A percentile compares a stretch with the other conserved stretches of the same genome.
Evolutionary conservation across 2,329 filamentous ascomycete genomes (phyloP).

Genomic region (Diplodia mutila): DNA sequence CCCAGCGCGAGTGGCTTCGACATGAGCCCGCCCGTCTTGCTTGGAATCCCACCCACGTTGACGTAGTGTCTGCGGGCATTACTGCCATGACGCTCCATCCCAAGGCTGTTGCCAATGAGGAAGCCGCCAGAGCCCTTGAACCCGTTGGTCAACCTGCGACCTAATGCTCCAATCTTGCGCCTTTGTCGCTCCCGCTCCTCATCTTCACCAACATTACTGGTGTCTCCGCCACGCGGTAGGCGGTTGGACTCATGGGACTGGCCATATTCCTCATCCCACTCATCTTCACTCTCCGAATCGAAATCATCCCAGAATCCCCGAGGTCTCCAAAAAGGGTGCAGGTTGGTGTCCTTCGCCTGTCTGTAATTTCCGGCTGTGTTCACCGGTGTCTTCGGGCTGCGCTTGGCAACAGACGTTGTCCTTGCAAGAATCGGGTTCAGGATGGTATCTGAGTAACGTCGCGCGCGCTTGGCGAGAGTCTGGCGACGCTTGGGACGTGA

Average conservation of each 20-base stretch:
- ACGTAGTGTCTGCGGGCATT: slow-evolving; percentile 49
- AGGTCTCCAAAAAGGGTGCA: slow-evolving; percentile 67
- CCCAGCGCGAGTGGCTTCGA: slow-evolving; percentile 1
- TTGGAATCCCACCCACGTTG: slow-evolving; percentile 14
- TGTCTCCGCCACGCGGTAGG: slow-evolving; percentile 52
- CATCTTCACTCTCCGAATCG: slow-evolving; percentile 43
- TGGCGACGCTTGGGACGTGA: slow-evolving; percentile 43
- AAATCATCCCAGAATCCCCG: slow-evolving; percentile 66
- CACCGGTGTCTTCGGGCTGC: slow-evolving; percentile 31
- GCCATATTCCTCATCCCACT: slow-evolving; percentile 34
- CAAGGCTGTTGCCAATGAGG: slow-evolving; percentile 60
- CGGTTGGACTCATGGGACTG: slow-evolving; percentile 23
- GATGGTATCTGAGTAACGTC: slow-evolving; percentile 51
- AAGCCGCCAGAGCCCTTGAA: slow-evolving; percentile 51
- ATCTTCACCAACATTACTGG: slow-evolving; percentile 43
- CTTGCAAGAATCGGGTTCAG: slow-evolving; percentile 47
- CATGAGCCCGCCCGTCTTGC: neutral
- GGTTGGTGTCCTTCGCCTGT: slow-evolving; percentile 47
- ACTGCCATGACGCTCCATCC: slow-evolving; percentile 54
- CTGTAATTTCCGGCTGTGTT: slow-evolving; percentile 29
- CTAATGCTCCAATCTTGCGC: slow-evolving; percentile 29
- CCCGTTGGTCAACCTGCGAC: slow-evolving; percentile 40
- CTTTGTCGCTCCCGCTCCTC: slow-evolving; percentile 1
- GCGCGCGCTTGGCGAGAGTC: slow-evolving; percentile 48
- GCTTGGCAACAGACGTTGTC: neutral